Base-by-base conservation (phyloP, 2,329 filamentous ascomycete genomes). In the Leptographium flavum region DNA sequence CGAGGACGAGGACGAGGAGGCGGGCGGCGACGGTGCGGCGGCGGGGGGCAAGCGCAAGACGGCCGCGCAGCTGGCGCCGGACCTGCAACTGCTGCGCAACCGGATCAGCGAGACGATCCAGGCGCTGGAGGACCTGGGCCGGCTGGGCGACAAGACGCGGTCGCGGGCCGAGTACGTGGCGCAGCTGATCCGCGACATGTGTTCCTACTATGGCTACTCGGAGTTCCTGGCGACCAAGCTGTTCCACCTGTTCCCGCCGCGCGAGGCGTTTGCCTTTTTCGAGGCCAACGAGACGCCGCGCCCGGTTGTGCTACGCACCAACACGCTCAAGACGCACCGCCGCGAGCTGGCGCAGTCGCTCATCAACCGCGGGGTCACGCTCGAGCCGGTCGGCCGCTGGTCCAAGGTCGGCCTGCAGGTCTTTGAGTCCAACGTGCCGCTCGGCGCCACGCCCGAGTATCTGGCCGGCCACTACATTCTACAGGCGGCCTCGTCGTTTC, bases 341-440 rank as follows among this genome's bases (percentile, higher is more conserved):
- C 68, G 78, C 56, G 88, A 94, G 51, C 81, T 98, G 17, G 92
- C 92, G 10, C 88, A 95, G 62, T 76, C 88, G 2, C 74, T 95
- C 49, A 95, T 95, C 71, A 94, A 94, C 67, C 84, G 90, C 52
- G 92, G 92, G 52, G 92, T 98, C 41, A 93, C 88, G 14, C 76
- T 98, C 33, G 90, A 98, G 64, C 92, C 92, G 2, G 87, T 98
- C 17, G 92, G 92, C 50, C 96, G 96, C 64, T 98, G 92, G 92
- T 92, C 84, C 54, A 98, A 98, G 68, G 87, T 98, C 51, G 92
- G 92, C 40, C 74, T 98, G 35, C 92, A 98, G 63, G 79, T 98
- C 49, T 98, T 98, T 61, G 92, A 98, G 63, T 85, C 83, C 47
- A 82, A 80, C 49, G 70, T 76, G 5, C 87, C 87, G 3, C 75